Evolutionary conservation across 2,329 filamentous ascomycete species (phyloP).

Genomic region (Alternaria ventricosa): DNA sequence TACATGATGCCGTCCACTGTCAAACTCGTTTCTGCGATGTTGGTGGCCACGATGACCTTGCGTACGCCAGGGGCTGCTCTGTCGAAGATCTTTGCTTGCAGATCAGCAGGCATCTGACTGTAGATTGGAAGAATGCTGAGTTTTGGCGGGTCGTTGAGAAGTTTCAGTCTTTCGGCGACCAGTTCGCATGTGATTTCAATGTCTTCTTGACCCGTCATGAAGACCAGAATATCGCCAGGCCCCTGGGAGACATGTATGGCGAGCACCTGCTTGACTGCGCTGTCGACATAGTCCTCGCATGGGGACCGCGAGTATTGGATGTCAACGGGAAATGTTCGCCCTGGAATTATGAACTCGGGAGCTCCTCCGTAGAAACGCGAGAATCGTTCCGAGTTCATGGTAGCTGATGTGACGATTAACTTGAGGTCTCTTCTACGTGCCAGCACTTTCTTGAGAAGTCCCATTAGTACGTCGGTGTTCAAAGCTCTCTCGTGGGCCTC

Average conservation of each 20-base stretch:
- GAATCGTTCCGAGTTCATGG: conserved; percentile 97
- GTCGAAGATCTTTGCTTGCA: conserved; percentile 98
- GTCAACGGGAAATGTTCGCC: conserved; percentile 95
- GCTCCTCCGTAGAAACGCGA: conserved; percentile 95
- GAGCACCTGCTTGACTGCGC: conserved; percentile 92
- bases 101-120: conserved; percentile 98
- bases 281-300: conserved; percentile 97
- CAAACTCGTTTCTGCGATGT: conserved; percentile 97
- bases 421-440: conserved; percentile 89
- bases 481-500: conserved; percentile 96
- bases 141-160: conserved; percentile 92
- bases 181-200: conserved; percentile 97
- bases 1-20: conserved; percentile 99
- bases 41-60: conserved; percentile 97
- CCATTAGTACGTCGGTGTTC: conserved; percentile 97
- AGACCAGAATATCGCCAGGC: conserved; percentile 90
- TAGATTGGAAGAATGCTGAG: conserved; percentile 96
- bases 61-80: conserved; percentile 86
- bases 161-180: conserved; percentile 82
- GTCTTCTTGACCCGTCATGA: conserved; percentile 99
- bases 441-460: conserved; percentile 95
- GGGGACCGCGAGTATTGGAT: conserved; percentile 94
- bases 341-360: conserved; percentile 95
- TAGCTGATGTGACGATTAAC: conserved; percentile 95
- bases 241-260: conserved; percentile 97